Conservation (phyloP, 2,329 filamentous ascomycete genomes). For the Fusarium pseudonygamai region DNA sequence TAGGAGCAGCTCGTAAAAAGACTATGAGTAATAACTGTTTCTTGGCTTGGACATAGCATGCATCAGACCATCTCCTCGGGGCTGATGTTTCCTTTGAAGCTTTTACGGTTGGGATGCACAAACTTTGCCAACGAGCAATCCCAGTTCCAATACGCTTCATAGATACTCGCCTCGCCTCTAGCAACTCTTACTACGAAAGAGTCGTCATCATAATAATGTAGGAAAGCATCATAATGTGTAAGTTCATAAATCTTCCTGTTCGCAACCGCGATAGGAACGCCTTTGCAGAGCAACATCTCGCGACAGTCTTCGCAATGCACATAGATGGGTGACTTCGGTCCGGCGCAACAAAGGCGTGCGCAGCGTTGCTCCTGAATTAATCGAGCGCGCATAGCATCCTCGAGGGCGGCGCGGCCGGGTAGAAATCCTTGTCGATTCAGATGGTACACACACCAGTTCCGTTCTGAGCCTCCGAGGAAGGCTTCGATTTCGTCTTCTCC, state of each 20-base stretch:
- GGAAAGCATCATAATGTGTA: not conserved
- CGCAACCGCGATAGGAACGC: not conserved
- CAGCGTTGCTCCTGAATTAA: constrained; percentile 13
- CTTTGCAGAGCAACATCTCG: not conserved
- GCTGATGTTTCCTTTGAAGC: not conserved
- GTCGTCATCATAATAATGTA: not conserved
- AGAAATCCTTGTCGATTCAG: constrained; percentile 12
- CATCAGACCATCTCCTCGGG: constrained; percentile 19
- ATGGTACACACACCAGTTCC: constrained; percentile 15
- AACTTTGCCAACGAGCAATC: not conserved
- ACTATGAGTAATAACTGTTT: not conserved
- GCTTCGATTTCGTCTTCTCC: not conserved
- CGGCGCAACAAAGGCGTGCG: not conserved
- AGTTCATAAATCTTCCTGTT: not conserved
- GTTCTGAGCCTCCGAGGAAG: not conserved
- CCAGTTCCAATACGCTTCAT: constrained; percentile 3
- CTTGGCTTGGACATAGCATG: not conserved
- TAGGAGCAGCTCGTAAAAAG: no score
- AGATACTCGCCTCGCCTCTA: not conserved
- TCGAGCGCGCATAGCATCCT: constrained; percentile 4
- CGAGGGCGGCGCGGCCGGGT: not conserved
- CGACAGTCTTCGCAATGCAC: constrained; percentile 18
- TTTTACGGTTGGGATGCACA: constrained; percentile 6
- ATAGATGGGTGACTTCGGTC: not conserved
- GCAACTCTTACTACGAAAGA: not conserved